These are phyloP conservation scores for Pythium sukuiense DNA, from an alignment of 352 stramenopile genomes.

Conservation along the genomic window DNA sequence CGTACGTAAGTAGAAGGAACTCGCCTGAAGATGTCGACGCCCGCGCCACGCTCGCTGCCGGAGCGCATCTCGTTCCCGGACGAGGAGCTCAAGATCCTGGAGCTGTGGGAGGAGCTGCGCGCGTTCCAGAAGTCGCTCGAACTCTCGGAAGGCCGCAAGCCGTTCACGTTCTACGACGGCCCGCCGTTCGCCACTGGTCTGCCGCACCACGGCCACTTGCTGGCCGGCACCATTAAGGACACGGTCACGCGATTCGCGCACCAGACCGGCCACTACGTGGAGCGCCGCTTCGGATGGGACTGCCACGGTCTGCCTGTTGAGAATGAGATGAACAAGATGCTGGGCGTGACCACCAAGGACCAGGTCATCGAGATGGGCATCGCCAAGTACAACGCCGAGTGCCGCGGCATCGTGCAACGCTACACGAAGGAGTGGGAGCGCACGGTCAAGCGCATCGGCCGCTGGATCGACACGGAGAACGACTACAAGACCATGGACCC, in stretches of 20 bases:
- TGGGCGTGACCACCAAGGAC: constrained; percentile 97
- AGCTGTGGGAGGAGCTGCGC: constrained; percentile 84
- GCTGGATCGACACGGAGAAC: constrained; percentile 99
- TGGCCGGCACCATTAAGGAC: constrained; percentile 99
- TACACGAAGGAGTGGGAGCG: constrained; percentile 99
- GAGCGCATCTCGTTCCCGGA: constrained; percentile 88
- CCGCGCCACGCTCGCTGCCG: constrained; percentile 62
- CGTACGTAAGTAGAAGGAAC: neutral
- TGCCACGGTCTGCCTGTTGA: constrained; percentile 99
- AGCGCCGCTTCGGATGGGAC: constrained; percentile 98
- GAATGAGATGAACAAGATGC: constrained; percentile 99
- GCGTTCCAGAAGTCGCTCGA: constrained; percentile 92
- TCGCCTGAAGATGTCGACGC: constrained; percentile 20
- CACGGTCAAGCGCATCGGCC: constrained; percentile 96
- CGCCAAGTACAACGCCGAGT: constrained; percentile 98
- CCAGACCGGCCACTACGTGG: constrained; percentile 97
- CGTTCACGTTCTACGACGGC: constrained; percentile 99
- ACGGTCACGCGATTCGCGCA: constrained; percentile 99
- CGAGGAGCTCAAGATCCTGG: constrained; percentile 74
- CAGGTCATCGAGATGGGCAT: constrained; percentile 98
- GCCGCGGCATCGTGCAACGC: constrained; percentile 95
- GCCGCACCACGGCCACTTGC: constrained; percentile 98
- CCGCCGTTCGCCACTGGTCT: constrained; percentile 98
- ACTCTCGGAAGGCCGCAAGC: constrained; percentile 91
- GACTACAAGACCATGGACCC: constrained; percentile 99